Base-by-base conservation (phyloP, 805 yeast genomes). In the Allodekkera sacchari region DNA sequence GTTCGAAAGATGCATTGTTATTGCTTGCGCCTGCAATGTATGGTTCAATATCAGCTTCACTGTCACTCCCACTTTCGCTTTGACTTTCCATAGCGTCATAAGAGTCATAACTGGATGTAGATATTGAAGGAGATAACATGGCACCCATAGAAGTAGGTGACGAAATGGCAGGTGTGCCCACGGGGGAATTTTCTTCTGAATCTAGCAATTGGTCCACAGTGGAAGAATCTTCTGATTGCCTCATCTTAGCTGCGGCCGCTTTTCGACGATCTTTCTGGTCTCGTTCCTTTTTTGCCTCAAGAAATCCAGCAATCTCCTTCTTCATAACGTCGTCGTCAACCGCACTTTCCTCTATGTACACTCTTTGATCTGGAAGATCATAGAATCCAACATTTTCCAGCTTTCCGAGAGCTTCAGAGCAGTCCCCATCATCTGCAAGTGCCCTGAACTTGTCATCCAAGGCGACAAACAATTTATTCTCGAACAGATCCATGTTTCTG, bases 401-500 rank as follows among this genome's bases (percentile, higher is more conserved):
- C 22, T 45, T 41, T 5, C 35, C 25, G 19, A 49, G 28, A 2
- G 45, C 15, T 14, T 39, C 31, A 3, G 41, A 42, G 11, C 36
- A 39, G 13, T 42, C 52, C 7, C 30, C 28, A n/a, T 34, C 30
- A 7, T 36, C 41, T 7, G 28, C 28, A 19, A 23, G 17, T 14
- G 35, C 27, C 8, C 25, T 27, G 41, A 44, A 37, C 41, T 45
- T 36, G 41, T 52, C 37, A 27, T 47, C 47, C 25, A 61, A 28
- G 7, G 55, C 49, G 11, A 52, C 55, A 33, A 66, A 65, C 22
- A 75, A 45, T 9, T 55, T 44, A 4, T 41, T 36, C 45, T 76
- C 82, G 53, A 70, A 77, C n/a, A 53, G 40, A 27, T 60, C 59
- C 73, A 74, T 64, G 34, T 75, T 73, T 39, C 61, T 50, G 2